Evolutionary conservation across 2,329 filamentous ascomycete species (phyloP), one percentile per base, ranked within the genome.

Genomic region (Phialophora chinensis): DNA sequence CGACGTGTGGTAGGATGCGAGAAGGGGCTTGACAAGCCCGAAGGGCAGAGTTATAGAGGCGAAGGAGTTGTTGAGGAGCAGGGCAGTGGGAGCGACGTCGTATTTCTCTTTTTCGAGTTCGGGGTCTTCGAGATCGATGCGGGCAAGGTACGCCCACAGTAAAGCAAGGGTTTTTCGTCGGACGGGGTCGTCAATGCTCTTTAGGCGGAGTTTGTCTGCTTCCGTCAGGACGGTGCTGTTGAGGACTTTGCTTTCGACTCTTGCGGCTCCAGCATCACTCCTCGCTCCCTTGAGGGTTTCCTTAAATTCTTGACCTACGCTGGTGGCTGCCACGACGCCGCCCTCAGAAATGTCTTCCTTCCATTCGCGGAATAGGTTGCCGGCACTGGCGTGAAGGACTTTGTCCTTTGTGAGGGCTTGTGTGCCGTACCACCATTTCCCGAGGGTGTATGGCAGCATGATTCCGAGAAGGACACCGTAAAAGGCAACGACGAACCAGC

Each of bases 341-440:
- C 90, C 90, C 74, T 92, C 90, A 69, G 92, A 88, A 70, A 95
- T 90, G 69, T 88, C 87, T 62, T 97, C 93, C 71, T 91, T 88
- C 80, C 96, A 99, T 75, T 97, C 92, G 73, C 89, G 90, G 86
- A 99, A 98, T 66, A 99, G 86, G 72, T 92, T 93, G 78, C 96
- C 96, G 73, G 96, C 93, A 79, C 91, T 97, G 76, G 95, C 92
- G 77, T 97, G 90, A 63, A 97, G 84, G 29, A 98, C 91, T 73
- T 92, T 92, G 79, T 99, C 96, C 81, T 94, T 96, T 44, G 95
- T 98, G 79, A 91, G 88, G 74, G 90, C 88, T 79, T 97, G 94
- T 38, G 92, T 96, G 67, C 96, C 95, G 77, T 99, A 99, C 95
- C 95, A 99, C 95, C 95, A 99, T 66, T 91, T 93, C 56, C 95